These are phyloP conservation scores for Suhomyces vadensis DNA, from an alignment of 805 yeast species.

Conservation along the genomic window DNA sequence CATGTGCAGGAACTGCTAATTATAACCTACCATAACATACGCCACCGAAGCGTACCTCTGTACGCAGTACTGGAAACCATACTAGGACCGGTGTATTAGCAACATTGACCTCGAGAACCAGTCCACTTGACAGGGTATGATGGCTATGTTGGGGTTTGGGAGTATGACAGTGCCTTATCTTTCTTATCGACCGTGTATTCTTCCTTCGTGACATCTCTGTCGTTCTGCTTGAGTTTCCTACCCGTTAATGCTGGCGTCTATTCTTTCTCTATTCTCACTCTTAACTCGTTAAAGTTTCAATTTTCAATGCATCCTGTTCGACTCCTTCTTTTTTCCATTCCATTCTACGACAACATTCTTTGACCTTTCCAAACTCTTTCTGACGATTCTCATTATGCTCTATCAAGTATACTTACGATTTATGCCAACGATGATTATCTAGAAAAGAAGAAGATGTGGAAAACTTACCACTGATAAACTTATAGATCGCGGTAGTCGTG, in stretches of 20 bases:
- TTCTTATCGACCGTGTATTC: too few relatives aligned
- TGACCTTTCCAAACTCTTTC: background rate
- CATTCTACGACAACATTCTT: background rate
- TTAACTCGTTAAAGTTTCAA: too few relatives aligned
- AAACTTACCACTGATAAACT: background rate
- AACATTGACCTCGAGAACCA: too few relatives aligned
- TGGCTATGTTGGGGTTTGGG: too few relatives aligned
- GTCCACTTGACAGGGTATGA: too few relatives aligned
- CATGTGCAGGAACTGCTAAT: slow-evolving; percentile 1
- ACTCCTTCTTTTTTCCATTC: background rate
- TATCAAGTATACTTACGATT: background rate
- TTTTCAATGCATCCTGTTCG: too few relatives aligned
- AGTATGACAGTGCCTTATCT: too few relatives aligned
- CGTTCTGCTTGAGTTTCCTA: background rate
- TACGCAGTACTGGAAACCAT: too few relatives aligned
- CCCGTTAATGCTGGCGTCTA: background rate
- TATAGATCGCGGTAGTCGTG: slow-evolving; percentile 2
- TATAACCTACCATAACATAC: background rate
- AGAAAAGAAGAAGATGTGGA: slow-evolving; percentile 1
- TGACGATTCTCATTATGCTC: background rate
- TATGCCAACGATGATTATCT: slow-evolving; percentile 1
- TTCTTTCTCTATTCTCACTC: too few relatives aligned
- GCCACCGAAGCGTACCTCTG: background rate
- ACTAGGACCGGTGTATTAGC: too few relatives aligned
- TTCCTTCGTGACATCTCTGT: too few relatives aligned